Evolutionary conservation across 495 filamentous ascomycete genomes (phyloP).

Genomic region (Physcia stellaris): DNA sequence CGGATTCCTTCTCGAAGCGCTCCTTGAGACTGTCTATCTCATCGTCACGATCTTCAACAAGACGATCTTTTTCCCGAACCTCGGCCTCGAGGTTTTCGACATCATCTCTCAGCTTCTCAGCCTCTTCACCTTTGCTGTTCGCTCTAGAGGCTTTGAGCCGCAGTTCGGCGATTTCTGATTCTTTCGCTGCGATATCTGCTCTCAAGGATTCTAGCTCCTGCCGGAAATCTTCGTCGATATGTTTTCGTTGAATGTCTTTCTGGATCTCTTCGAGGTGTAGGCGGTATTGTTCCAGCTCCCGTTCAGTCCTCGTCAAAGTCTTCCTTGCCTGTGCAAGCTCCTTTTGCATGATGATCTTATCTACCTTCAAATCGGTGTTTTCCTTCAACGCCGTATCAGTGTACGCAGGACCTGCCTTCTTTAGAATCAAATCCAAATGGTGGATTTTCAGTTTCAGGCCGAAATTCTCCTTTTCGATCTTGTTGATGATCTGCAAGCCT

Average conservation of each 20-base stretch:
- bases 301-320: slow-evolving; percentile 61
- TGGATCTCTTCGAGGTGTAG: slow-evolving; percentile 64
- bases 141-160: slow-evolving; percentile 30
- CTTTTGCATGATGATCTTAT: slow-evolving; percentile 71
- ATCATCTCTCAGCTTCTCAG: slow-evolving; percentile 52
- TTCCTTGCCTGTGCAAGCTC: slow-evolving; percentile 79
- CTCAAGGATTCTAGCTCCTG: slow-evolving; percentile 48
- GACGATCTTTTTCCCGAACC: slow-evolving; percentile 49
- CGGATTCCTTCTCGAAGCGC: slow-evolving; percentile 36
- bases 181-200: slow-evolving; percentile 41
- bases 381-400: slow-evolving; percentile 78
- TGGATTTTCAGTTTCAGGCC: slow-evolving; percentile 96
- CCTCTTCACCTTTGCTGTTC: slow-evolving; percentile 35
- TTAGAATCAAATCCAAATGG: slow-evolving; percentile 78
- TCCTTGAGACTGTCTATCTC: slow-evolving; percentile 48
- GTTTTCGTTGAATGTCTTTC: slow-evolving; percentile 62
- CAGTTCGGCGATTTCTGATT: slow-evolving; percentile 34
- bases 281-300: slow-evolving; percentile 63
- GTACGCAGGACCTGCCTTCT: slow-evolving; percentile 74
- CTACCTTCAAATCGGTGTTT: slow-evolving; percentile 89
- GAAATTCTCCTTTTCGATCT: slow-evolving; percentile 91
- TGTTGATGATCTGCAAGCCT: slow-evolving; percentile 55
- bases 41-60: slow-evolving; percentile 51
- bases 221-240: slow-evolving; percentile 49
- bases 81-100: slow-evolving; percentile 54